Evolutionary conservation across 805 yeast genomes (phyloP).

Genomic region (Candida cerambycidarum): DNA sequence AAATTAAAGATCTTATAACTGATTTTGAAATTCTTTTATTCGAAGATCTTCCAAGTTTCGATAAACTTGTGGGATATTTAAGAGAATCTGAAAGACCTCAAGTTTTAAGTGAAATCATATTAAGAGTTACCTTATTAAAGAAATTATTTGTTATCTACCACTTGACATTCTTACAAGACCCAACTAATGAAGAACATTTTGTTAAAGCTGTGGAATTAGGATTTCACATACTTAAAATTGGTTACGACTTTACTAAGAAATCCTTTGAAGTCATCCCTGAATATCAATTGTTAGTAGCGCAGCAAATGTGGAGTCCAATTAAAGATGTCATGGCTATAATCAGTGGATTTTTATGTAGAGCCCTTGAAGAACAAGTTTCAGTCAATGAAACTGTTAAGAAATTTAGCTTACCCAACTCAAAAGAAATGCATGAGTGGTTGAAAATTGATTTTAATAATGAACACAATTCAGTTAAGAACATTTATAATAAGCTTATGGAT

Average conservation of each 20-base stretch:
- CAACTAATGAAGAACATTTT: background rate
- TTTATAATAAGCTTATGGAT: background rate
- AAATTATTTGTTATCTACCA: conserved; percentile 1
- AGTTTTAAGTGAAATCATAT: background rate
- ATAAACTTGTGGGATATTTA: background rate
- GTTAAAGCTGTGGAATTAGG: background rate
- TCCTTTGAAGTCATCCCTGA: background rate
- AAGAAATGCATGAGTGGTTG: background rate
- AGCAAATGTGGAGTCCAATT: conserved; percentile 4
- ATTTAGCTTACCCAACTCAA: background rate
- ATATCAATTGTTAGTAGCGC: background rate
- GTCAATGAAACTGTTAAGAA: background rate
- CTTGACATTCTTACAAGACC: background rate
- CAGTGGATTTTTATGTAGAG: conserved; percentile 1
- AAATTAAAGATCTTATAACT: background rate
- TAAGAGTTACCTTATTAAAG: background rate
- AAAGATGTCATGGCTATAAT: background rate
- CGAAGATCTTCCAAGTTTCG: background rate
- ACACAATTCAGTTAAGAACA: background rate
- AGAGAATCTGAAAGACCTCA: background rate
- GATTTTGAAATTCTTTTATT: background rate
- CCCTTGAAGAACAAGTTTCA: background rate
- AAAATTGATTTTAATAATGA: conserved; percentile 1
- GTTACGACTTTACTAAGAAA: background rate
- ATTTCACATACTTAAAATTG: background rate